phyloP scores from a whole-genome alignment of 1,284 basidiomycete species.

The Clitocybe nebularis region DNA sequence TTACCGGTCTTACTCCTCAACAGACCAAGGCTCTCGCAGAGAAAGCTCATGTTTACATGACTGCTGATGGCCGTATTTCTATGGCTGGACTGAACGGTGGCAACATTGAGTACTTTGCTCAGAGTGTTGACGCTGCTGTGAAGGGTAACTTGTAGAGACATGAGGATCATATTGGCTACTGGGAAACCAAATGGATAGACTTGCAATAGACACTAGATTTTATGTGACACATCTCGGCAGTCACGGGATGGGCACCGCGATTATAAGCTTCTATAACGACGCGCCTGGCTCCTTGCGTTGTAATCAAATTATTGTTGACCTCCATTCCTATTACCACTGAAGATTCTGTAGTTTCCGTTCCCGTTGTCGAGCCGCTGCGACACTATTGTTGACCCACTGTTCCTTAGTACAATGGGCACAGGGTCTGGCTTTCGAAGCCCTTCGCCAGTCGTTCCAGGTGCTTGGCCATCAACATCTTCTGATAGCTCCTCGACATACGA shows the following conservation, averaged over 20 bases:
- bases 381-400: too few species aligned
- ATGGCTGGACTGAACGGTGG: constrained; percentile 92
- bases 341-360: too few species aligned
- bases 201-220: not conserved
- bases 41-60: constrained; percentile 95
- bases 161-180: not conserved
- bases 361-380: too few species aligned
- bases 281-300: too few species aligned
- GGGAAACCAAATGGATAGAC: not conserved
- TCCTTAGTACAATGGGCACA: too few species aligned
- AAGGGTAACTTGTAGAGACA: constrained; percentile 66
- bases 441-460: constrained; percentile 27
- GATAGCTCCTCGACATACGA: too few species aligned
- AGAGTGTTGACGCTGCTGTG: constrained; percentile 80
- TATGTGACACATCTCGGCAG: not conserved
- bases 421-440: constrained; percentile 16
- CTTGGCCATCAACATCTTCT: constrained; percentile 28
- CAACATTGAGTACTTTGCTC: constrained; percentile 92
- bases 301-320: too few species aligned
- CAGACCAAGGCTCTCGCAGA: constrained; percentile 89
- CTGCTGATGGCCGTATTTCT: constrained; percentile 85
- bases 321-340: too few species aligned
- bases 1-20: constrained; percentile 80
- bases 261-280: too few species aligned
- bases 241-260: too few species aligned